Percentiles rank a stretch among this genome's conserved stretches.
Evolutionary conservation across 2,329 filamentous ascomycete species (phyloP).

Genomic region (Purpureocillium lavendulum): DNA sequence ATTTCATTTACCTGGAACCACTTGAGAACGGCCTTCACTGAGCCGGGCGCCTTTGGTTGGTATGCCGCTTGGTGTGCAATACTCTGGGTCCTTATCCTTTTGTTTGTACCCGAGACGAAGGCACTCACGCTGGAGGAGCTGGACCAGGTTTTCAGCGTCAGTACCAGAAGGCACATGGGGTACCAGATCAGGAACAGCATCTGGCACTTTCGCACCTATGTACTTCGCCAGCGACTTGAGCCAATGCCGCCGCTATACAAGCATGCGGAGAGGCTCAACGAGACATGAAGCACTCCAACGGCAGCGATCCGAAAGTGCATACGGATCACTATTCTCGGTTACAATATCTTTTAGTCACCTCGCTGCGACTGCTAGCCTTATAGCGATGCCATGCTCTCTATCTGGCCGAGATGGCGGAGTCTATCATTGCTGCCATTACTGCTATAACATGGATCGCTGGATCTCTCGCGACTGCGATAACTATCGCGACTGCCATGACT

Average conservation of each 20-base stretch:
- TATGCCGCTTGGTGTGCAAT: conserved; percentile 27
- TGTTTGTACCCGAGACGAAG: conserved; percentile 25
- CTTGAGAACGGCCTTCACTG: conserved; percentile 11
- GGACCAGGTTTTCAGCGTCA: conserved; percentile 20
- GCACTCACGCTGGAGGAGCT: conserved; percentile 23
- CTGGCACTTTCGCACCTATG: conserved; percentile 22
- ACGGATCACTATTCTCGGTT: no score
- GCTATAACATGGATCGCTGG: no score
- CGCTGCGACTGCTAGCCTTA: no score
- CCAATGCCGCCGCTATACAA: conserved; percentile 22
- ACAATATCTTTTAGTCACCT: no score
- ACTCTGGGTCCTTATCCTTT: conserved; percentile 22
- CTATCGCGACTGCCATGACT: no score
- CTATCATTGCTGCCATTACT: no score
- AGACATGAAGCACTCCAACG: no score
- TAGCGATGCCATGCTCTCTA: no score
- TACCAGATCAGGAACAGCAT: conserved; percentile 23
- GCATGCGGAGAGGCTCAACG: conserved; percentile 9
- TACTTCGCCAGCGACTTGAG: conserved; percentile 17
- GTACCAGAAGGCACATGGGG: conserved; percentile 17
- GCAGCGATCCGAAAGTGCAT: no score
- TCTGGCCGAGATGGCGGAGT: no score
- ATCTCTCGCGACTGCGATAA: no score
- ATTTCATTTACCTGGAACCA: conserved; percentile 23
- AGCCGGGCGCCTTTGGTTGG: conserved; percentile 27